Evolutionary conservation across 2,329 filamentous ascomycete genomes (phyloP), one percentile per base, ranked within the genome.

Genomic region (Sporothrix humicola): DNA sequence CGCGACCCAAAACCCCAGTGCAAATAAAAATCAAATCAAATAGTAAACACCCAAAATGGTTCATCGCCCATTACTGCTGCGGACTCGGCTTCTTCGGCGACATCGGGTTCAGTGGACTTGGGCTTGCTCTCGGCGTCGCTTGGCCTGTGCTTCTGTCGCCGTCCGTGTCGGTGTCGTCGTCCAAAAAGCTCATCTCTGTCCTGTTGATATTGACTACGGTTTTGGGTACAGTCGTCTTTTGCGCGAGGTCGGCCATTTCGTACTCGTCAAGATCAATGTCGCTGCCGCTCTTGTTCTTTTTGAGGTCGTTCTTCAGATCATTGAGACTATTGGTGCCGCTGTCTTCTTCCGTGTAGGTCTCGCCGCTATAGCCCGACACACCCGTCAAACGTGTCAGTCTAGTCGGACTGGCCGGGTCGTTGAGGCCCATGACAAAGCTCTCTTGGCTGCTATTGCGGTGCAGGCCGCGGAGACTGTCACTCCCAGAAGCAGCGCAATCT

Each of bases 381-480:
- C 79, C 78, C 1, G 78, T 79, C 63, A 78, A 17, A 13, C 78
- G 73, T 7, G 71, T 69, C 50, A 69, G 52, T 23, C 78, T 72
- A 10, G 74, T 78, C 8, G 79, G 77, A 61, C 78, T 79, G 20
- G 78, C 75, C 0, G 79, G 79, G 61, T 81, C 79, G 72, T 80
- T 80, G 73, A 77, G 54, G 7, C 79, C 79, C 31, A 79, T 72
- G 42, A 80, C 79, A 46, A 81, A 78, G 54, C 79, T 81, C 71
- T 80, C 80, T 75, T 81, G 79, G 71, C 78, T 80, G 50, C 73
- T 56, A 10, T 63, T 73, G 15, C 50, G 20, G 31, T 23, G 13
- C 17, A 58, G 8, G 12, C n/a, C 10, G 2, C 17, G 37, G 20
- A 65, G 9, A 8, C 37, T 20, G 3, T 56, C 52, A 56, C 52